Evolutionary conservation across 164 flowering plant genomes (phyloP), one percentile per base, ranked within the genome.

Genomic region (Cinnamomum micranthum): DNA sequence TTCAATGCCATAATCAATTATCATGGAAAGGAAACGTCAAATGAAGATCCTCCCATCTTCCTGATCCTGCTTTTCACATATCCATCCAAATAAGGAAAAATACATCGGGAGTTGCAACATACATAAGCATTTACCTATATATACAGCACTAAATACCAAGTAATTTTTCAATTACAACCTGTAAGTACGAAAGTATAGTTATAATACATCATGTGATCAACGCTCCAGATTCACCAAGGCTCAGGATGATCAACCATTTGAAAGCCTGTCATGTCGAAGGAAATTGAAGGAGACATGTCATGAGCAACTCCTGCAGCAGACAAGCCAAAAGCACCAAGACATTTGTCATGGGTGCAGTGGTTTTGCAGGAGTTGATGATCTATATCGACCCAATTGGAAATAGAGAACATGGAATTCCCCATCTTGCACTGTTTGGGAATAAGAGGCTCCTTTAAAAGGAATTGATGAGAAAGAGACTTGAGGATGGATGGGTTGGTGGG

Each of bases 381-480:
- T 75, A 70, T 74, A 50, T 80, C 81, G 75, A 76, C 20, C 78
- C 78, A 65, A 41, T 69, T 19, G 47, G 47, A 85, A 69, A 76
- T 66, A 69, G 77, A 71, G 77, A 82, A 75, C 76, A 79, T 77
- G 27, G 23, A 3, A 27, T 6, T 27, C 76, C 84, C 87, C 60
- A 81, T 76, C 78, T 84, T 86, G 74, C 87, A 82, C 81, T 79
- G 84, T 79, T 81, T 81, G 25, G 77, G 75, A 74, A 76, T 27
- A 76, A 73, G n/a, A 66, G 73, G 31, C 52, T 79, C 75, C 63
- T 60, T 71, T 24, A 22, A 28, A 66, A 28, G 74, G 80, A 41
- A 67, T 75, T 78, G 83, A 80, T 83, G 82, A 77, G 84, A 80
- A 72, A 82, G 83, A 68, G 80, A 76, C 63, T 84, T 66, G 66